Conservation (phyloP, 352 stramenopile species). For the Aphanomyces euteiches region DNA sequence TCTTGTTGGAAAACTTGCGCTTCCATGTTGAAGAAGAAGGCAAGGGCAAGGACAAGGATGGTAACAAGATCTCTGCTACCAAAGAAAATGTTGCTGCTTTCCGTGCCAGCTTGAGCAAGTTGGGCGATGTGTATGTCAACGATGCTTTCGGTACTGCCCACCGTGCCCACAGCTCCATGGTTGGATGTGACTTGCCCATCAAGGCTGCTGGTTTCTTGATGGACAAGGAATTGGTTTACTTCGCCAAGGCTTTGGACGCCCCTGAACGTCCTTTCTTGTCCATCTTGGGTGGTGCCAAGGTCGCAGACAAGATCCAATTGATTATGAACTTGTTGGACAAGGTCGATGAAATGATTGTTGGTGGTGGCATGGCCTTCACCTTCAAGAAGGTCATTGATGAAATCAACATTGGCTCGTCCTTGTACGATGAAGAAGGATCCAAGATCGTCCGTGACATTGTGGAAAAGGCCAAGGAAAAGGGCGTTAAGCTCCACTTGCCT, state of each 20-base stretch:
- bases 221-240: conserved; percentile 99
- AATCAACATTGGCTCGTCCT: conserved; percentile 91
- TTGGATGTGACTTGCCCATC: conserved; percentile 89
- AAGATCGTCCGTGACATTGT: conserved; percentile 91
- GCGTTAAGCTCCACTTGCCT: conserved; percentile 96
- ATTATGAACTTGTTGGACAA: conserved; percentile 99
- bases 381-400: conserved; percentile 99
- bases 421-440: conserved; percentile 87
- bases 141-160: conserved; percentile 99
- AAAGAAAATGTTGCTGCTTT: conserved; percentile 94
- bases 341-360: conserved; percentile 98
- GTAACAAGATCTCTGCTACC: conserved; percentile 81
- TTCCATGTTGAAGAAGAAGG: conserved; percentile 98
- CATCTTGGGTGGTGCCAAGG: conserved; percentile 99
- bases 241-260: conserved; percentile 97
- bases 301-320: conserved; percentile 99
- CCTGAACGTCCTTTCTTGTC: conserved; percentile 96
- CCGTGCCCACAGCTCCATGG: conserved; percentile 97
- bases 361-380: conserved; percentile 99
- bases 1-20: conserved; percentile 99
- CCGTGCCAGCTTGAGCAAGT: conserved; percentile 85
- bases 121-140: conserved; percentile 98
- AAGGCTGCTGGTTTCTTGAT: conserved; percentile 95
- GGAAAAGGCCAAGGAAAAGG: conserved; percentile 96
- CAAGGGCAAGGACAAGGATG: conserved; percentile 75